Evolutionary conservation across 192 early-diverging fungal species (phyloP).

Genomic region (Backusella luteola): DNA sequence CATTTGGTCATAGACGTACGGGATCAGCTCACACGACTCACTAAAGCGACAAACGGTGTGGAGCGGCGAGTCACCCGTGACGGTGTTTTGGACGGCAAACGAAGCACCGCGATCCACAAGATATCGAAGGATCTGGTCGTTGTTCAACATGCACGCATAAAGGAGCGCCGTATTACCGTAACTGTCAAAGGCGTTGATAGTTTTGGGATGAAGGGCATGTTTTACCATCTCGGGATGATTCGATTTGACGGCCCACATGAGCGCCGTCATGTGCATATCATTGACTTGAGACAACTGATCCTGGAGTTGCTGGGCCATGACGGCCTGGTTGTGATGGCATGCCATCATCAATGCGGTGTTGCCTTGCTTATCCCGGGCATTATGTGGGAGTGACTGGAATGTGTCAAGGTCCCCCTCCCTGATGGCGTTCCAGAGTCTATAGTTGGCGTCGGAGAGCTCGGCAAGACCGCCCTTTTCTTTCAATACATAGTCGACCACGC

Average conservation of each 20-base stretch:
- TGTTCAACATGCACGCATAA: neutral
- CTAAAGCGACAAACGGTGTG: neutral
- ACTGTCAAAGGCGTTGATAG: slow-evolving; percentile 36
- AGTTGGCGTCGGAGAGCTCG: slow-evolving; percentile 35
- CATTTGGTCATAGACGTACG: neutral
- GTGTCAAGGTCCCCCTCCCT: slow-evolving; percentile 31
- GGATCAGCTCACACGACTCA: neutral
- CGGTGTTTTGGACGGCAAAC: neutral
- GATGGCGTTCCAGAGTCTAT: slow-evolving; percentile 35
- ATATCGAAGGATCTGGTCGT: neutral
- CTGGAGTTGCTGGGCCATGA: slow-evolving; percentile 29
- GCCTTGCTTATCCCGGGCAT: slow-evolving; percentile 40
- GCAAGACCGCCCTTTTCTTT: slow-evolving; percentile 29
- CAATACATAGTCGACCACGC: slow-evolving; percentile 42
- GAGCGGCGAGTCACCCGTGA: neutral
- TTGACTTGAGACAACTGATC: slow-evolving; percentile 24
- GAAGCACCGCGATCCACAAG: neutral
- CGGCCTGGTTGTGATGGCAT: slow-evolving; percentile 30
- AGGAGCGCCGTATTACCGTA: slow-evolving; percentile 39
- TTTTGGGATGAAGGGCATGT: slow-evolving; percentile 7
- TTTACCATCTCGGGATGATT: slow-evolving; percentile 30
- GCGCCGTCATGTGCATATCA: slow-evolving; percentile 37
- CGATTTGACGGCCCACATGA: slow-evolving; percentile 36
- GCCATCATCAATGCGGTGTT: slow-evolving; percentile 42
- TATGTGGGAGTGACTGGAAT: slow-evolving; percentile 11